These are phyloP conservation scores for Arachnomyces sp. DNA, from an alignment of 2,329 filamentous ascomycete genomes.

Conservation along the genomic window DNA sequence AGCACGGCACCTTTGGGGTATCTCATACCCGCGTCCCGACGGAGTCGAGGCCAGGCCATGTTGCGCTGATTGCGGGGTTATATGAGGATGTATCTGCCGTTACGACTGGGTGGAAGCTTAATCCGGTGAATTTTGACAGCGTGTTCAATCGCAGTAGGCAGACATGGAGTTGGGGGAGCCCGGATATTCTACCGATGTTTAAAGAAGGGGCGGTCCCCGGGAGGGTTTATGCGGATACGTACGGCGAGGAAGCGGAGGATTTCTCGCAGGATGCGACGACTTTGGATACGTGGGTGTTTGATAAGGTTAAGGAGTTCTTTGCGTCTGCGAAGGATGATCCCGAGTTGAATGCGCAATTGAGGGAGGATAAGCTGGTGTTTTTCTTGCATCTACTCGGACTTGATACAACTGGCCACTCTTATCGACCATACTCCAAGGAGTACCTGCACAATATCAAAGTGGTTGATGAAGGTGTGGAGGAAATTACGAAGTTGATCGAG, in stretches of 20 bases:
- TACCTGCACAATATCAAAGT: slow-evolving; percentile 92
- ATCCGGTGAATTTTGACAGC: slow-evolving; percentile 96
- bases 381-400: slow-evolving; percentile 89
- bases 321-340: slow-evolving; percentile 67
- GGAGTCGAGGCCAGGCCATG: slow-evolving; percentile 91
- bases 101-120: slow-evolving; percentile 95
- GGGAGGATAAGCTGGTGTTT: slow-evolving; percentile 82
- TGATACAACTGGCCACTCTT: slow-evolving; percentile 80
- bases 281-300: slow-evolving; percentile 92
- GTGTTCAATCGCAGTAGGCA: slow-evolving; percentile 95
- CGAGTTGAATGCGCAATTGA: slow-evolving; percentile 62
- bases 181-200: slow-evolving; percentile 97
- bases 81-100: slow-evolving; percentile 98
- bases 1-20: slow-evolving; percentile 90
- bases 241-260: slow-evolving; percentile 78
- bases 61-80: slow-evolving; percentile 88
- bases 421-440: slow-evolving; percentile 87
- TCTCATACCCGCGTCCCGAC: slow-evolving; percentile 96
- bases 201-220: slow-evolving; percentile 83
- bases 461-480: slow-evolving; percentile 80
- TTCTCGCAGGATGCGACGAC: slow-evolving; percentile 73
- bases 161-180: slow-evolving; percentile 98
- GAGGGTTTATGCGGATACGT: slow-evolving; percentile 77
- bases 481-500: slow-evolving; percentile 72
- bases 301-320: slow-evolving; percentile 83